Conservation (phyloP, 1,284 basidiomycete genomes). For the Dichomitus squalens region DNA sequence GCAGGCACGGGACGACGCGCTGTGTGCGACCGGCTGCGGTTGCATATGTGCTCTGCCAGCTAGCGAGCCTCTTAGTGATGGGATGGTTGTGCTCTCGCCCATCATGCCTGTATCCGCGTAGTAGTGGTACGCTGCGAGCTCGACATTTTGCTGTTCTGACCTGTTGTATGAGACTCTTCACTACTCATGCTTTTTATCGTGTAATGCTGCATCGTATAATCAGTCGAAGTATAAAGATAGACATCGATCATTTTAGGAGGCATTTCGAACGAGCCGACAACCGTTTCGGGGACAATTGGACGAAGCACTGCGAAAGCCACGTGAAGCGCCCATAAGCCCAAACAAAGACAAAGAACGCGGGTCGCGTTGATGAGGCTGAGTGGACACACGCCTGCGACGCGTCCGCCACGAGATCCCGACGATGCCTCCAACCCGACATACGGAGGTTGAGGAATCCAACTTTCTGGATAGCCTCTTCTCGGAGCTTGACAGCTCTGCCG, state of each 20-base stretch:
- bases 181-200: no score
- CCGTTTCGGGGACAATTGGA: no score
- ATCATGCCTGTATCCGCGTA: constrained; percentile 6
- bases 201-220: no score
- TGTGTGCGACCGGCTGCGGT: constrained; percentile 34
- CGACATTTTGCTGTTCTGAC: no score
- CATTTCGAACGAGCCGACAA: no score
- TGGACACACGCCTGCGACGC: constrained; percentile 1
- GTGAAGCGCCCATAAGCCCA: constrained; percentile 14
- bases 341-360: constrained; percentile 25
- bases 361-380: constrained; percentile 12
- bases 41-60: constrained; percentile 25
- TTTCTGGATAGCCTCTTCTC: constrained; percentile 17
- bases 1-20: constrained; percentile 21
- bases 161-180: no score
- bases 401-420: not conserved
- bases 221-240: no score
- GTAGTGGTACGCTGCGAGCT: no score
- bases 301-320: no score
- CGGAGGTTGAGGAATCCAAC: constrained; percentile 17
- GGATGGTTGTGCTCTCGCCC: constrained; percentile 17
- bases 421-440: constrained; percentile 16
- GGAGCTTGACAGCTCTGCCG: constrained; percentile 9
- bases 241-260: no score
- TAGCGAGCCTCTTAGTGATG: constrained; percentile 14